Evolutionary conservation across 306 rosid species (phyloP).

Genomic region (Fragaria iinumae): DNA sequence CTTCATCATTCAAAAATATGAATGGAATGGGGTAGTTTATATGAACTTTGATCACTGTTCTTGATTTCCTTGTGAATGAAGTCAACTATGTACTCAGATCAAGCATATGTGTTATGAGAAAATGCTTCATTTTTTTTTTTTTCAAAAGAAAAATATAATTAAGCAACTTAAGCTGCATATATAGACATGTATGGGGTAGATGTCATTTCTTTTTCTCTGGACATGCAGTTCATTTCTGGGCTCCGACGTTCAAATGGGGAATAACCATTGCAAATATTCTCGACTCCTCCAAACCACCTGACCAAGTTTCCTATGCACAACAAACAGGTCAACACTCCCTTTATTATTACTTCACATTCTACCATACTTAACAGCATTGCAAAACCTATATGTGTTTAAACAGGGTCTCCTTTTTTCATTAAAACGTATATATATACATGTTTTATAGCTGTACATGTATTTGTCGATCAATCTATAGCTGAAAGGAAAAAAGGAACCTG

Average conservation of each 20-base stretch:
- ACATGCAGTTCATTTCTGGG: conserved; percentile 27
- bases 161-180: neutral
- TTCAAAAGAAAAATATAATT: too few relatives aligned
- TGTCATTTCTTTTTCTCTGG: neutral
- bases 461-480: too few relatives aligned
- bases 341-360: too few relatives aligned
- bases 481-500: neutral
- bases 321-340: conserved; percentile 20
- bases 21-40: neutral
- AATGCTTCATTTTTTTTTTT: neutral
- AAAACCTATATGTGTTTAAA: too few relatives aligned
- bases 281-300: conserved; percentile 25
- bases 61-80: neutral
- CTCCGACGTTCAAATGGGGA: conserved; percentile 31
- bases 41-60: neutral
- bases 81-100: neutral
- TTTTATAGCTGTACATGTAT: too few relatives aligned
- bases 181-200: neutral
- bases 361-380: neutral
- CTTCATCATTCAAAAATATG: too few relatives aligned
- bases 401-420: too few relatives aligned
- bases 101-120: neutral
- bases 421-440: too few relatives aligned
- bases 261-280: conserved; percentile 24
- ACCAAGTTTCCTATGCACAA: conserved; percentile 27